Evolutionary conservation across 1,139 yeast genomes (phyloP), one percentile per base, ranked within the genome.

Genomic region (Yamadazyma aaseri): DNA sequence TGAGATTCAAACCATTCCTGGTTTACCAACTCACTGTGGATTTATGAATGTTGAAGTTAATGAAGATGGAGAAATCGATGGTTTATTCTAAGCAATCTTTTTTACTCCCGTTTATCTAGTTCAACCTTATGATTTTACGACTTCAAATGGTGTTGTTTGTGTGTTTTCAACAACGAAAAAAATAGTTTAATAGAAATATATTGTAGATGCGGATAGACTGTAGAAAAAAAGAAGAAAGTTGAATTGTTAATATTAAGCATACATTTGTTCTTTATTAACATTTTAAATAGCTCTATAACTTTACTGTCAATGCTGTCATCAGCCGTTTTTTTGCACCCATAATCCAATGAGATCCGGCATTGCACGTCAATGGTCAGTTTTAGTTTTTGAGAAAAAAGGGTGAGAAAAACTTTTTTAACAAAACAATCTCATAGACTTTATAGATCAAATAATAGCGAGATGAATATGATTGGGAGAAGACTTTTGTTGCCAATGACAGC

Each of bases 1-100:
- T 31, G 96, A 90, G 63, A 90, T 92, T 55, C 94, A 85, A 77
- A 92, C 98, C 34, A 90, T 92, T 50, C 98, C 98, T 18, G 98
- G 98, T 41, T 75, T 92, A 58, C 96, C 97, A 40, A 92, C 97
- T 17, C 92, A 86, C 56, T 83, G 95, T 64, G 97, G 97, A 27
- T 92, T 86, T 71, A 87, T 90, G 95, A 86, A 90, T 59, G 95
- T 92, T 39, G 97, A 92, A 63, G 95, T 92, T 43, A 83, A 85
- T 56, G 90, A 83, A 35, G 83, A 87, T 40, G 97, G 97, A 40
- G 95, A 90, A 55, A 90, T 92, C 51, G 95, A 87, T 50, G 98
- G 98, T 34, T 76, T 92, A 66, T 90, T 90, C 60, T 90, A 72
- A 61, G 7, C 16, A 10, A n/a, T 28, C 28, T 6, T 7, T 15